Base-by-base conservation (phyloP, 108 stramenopile genomes). In the Stephanodiscus triporus region DNA sequence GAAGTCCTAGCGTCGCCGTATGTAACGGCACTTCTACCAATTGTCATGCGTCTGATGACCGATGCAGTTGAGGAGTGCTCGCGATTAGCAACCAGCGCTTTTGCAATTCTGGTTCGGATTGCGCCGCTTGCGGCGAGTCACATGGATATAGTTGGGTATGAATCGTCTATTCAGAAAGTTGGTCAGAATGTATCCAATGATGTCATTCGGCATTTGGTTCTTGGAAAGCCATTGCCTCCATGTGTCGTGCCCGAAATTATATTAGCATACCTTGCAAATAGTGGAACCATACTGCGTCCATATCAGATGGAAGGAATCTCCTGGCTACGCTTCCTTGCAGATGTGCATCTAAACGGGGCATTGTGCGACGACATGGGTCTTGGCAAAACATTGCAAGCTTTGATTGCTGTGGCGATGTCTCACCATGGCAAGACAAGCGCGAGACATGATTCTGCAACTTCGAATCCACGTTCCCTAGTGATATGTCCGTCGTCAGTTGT, bases 221-320 rank as follows among this genome's bases (percentile, higher is more conserved):
- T 86, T 29, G 95, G 95, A 14, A 85, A 89, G 63, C 87, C 91
- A 16, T 66, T 96, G 14, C 90, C 90, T 29, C 82, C 85, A 30
- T 88, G 70, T 51, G 69, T 61, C 32, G 61, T 96, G 9, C 89
- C 90, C 20, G 66, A 71, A 0, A 48, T 11, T 23, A 66, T 96
- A 5, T 27, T 37, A 9, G 27, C 77, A 2, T 53, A 70, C 20
- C 66, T 96, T 58, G 42, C 42, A 10, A 51, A 70, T n/a, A 67
- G 66, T 59, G 78, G 84, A 8, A 80, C 85, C 2, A 51, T 58
- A 14, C 71, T 97, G 8, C 78, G 96, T 55, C 66, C 73, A n/a
- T 95, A 97, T 70, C 96, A 97, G 78, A 57, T 81, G 50, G 93
- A 97, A 61, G 96, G 96, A 9, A 75, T 97, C 55, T 73, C 91